phyloP scores from a whole-genome alignment of 1,284 basidiomycete genomes.

The Puccinia horiana region DNA sequence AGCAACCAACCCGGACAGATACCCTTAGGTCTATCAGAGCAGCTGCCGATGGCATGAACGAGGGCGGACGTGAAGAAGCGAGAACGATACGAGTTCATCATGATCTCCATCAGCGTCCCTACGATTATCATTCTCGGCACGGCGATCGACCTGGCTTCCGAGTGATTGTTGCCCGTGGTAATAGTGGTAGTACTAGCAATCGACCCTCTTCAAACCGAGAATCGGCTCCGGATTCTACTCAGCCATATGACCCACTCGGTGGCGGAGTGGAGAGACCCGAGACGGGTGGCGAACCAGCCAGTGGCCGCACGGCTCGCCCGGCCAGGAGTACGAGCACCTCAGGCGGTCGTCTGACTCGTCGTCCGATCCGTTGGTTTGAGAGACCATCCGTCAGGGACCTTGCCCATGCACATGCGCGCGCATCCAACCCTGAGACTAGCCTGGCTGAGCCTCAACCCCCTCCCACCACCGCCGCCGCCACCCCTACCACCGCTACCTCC shows the following conservation, averaged over 20 bases:
- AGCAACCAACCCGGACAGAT: not conserved
- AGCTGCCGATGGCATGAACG: not conserved
- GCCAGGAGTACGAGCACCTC: constrained; percentile 1
- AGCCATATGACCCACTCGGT: not conserved
- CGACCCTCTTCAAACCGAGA: not conserved
- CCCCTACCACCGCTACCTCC: not conserved
- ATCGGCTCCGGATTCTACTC: not conserved
- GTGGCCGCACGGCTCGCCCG: not conserved
- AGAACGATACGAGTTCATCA: not conserved
- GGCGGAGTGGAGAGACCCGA: not conserved
- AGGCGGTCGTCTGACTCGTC: not conserved
- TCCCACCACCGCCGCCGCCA: no score
- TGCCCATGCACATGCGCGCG: not conserved
- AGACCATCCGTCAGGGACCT: not conserved
- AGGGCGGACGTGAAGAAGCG: not conserved
- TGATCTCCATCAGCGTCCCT: not conserved
- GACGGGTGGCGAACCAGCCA: not conserved
- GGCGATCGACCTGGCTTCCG: not conserved
- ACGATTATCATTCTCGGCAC: not conserved
- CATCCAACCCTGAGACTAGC: not conserved
- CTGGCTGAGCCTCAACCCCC: not conserved
- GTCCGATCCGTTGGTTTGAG: constrained; percentile 24
- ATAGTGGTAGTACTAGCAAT: not conserved
- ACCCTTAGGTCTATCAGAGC: not conserved
- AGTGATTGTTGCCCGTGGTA: not conserved